Evolutionary conservation across 345 rosid genomes (phyloP).

Genomic region (Populus deltoides): DNA sequence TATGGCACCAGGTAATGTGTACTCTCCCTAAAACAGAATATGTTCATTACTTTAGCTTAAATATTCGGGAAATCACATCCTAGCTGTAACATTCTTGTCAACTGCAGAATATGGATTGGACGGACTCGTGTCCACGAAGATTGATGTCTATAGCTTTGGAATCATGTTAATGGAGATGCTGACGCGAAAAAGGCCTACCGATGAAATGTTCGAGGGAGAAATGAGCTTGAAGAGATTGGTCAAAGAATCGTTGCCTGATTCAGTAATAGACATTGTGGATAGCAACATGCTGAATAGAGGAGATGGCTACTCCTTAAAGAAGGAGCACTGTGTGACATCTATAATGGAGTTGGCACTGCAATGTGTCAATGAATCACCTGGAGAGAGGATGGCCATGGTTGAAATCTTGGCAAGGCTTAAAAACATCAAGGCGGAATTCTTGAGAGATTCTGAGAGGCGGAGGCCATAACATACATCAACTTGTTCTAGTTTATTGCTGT

Average conservation of each 20-base stretch:
- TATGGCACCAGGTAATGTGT: neutral
- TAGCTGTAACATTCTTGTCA: neutral
- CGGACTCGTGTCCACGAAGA: neutral
- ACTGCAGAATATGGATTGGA: neutral
- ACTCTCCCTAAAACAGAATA: neutral
- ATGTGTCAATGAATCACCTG: conserved; percentile 4
- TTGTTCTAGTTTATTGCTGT: too few relatives aligned
- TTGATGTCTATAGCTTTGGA: conserved; percentile 2
- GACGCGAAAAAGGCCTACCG: neutral
- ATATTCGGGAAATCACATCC: neutral
- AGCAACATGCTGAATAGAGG: neutral
- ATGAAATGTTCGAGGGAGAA: neutral
- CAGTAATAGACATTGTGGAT: neutral
- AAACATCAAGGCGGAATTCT: neutral
- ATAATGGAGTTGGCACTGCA: neutral
- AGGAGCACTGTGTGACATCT: neutral
- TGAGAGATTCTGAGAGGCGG: too few relatives aligned
- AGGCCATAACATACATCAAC: too few relatives aligned
- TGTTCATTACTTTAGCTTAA: too few relatives aligned
- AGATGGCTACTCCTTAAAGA: neutral
- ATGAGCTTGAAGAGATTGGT: neutral
- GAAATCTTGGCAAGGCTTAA: conserved; percentile 10
- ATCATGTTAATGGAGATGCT: neutral
- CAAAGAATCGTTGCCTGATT: neutral
- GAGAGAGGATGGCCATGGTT: conserved; percentile 9